A percentile compares a stretch with the other conserved stretches of the same genome.
phyloP scores from a whole-genome alignment of 345 rosid genomes.

The Theobroma cacao region DNA sequence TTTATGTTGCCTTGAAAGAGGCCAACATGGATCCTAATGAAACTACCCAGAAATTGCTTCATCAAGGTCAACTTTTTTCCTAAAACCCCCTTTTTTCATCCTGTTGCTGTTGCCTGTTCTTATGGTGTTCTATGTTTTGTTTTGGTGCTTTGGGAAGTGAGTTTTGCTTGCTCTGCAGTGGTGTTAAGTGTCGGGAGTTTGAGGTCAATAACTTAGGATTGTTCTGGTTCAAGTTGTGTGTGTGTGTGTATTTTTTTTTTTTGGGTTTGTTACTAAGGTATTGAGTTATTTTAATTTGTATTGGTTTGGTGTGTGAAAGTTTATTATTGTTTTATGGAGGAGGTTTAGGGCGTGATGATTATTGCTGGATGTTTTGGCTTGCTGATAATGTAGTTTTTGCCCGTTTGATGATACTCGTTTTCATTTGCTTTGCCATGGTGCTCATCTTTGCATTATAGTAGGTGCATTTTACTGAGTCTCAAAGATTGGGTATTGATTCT shows the following conservation, averaged over 20 bases:
- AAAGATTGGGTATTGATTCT: not conserved
- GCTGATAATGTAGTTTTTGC: not conserved
- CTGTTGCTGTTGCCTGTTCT: not conserved
- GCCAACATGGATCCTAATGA: constrained; percentile 80
- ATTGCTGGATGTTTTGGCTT: not conserved
- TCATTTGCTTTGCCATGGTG: not conserved
- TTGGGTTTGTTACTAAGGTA: not conserved
- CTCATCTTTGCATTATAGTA: not conserved
- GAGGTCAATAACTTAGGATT: not conserved
- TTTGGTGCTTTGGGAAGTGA: not conserved
- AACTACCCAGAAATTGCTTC: constrained; percentile 67
- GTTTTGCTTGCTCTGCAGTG: not conserved
- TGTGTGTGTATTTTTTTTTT: too few species aligned
- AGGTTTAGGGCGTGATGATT: not conserved
- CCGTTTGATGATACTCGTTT: not conserved
- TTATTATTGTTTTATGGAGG: not conserved
- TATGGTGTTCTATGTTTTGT: too few species aligned
- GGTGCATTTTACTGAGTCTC: not conserved
- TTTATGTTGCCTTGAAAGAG: constrained; percentile 65
- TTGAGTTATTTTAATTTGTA: not conserved
- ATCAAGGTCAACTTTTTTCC: constrained; percentile 50
- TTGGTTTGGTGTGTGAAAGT: constrained; percentile 7
- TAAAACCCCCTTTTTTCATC: not conserved
- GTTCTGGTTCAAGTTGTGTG: not conserved
- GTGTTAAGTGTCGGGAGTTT: not conserved